Base-by-base conservation (phyloP, 306 rosid species). In the Acmispon strigosus region DNA sequence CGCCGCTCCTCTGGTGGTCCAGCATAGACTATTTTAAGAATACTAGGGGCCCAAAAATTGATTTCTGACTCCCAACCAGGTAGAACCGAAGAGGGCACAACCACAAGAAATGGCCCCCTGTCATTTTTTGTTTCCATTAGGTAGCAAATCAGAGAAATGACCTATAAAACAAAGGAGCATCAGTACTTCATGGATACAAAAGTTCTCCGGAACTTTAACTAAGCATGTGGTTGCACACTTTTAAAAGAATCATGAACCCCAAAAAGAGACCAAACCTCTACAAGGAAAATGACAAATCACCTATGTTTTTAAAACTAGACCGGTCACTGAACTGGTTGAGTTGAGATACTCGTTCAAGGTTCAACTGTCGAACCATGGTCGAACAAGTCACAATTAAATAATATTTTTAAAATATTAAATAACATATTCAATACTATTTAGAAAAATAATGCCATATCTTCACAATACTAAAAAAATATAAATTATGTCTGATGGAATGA, bases 41-140 rank as follows among this genome's bases (percentile, higher is more conserved):
- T 41, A 75, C 80, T 22, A 41, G 98, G 96, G 47, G 98, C 98
- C 98, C 98, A 92, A 75, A 86, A 83, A 81, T 55, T 86, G 36
- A 92, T 92, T 82, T 92, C 98, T 3, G 98, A 59, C 72, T 83
- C 98, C 98, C 98, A 92, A 76, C 98, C 98, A 52, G 98, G 96
- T 69, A 92, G 83, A 61, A 92, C 98, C 17, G 98, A 89, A 58
- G 98, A 92, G 53, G 98, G 98, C 52, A 92, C 98, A 58, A 92
- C 98, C 81, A 92, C 98, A 32, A 92, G 91, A 79, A 89, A 92
- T n/a, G 98, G 98, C 59, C 98, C 98, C 77, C 98, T 81, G 63
- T 92, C 98, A 73, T 89, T 87, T 83, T 92, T 92, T 42, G 90
- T 77, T 62, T 89, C 98, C 98, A 92, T 92, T 79, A 92, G 90